These are phyloP conservation scores for Verticillium zaregamsianum DNA, from an alignment of 2,329 filamentous ascomycete genomes.

Conservation along the genomic window DNA sequence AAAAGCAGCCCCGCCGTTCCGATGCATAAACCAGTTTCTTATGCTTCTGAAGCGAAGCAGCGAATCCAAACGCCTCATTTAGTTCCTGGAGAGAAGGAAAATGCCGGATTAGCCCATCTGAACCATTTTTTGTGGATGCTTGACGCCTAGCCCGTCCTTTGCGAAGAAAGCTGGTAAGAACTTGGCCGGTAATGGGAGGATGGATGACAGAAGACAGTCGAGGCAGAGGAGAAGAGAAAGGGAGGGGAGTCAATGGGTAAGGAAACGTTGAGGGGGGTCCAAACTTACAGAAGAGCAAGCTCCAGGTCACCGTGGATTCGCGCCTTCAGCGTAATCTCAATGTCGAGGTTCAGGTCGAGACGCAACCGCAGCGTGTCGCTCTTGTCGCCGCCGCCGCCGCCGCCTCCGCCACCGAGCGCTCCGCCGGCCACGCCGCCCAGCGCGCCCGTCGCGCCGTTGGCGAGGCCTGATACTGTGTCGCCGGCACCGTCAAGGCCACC, in stretches of 20 bases:
- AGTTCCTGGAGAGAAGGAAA: conserved; percentile 15
- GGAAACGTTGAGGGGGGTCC: not conserved
- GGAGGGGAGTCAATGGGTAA: not conserved
- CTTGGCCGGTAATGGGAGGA: conserved; percentile 8
- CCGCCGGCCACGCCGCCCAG: conserved; percentile 35
- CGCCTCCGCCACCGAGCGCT: conserved; percentile 26
- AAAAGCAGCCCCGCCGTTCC: not conserved
- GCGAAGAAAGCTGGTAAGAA: conserved; percentile 10
- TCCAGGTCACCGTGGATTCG: conserved; percentile 82
- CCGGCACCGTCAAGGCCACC: conserved; percentile 28
- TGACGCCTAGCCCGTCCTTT: conserved; percentile 17
- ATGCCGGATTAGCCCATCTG: conserved; percentile 16
- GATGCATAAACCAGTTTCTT: not conserved
- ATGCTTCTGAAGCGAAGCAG: not conserved
- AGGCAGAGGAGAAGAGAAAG: conserved; percentile 5
- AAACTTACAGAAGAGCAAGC: conserved; percentile 59
- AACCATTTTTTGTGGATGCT: not conserved
- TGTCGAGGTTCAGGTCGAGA: conserved; percentile 75
- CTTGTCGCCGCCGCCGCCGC: conserved; percentile 34
- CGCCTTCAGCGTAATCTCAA: conserved; percentile 82
- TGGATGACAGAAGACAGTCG: conserved; percentile 4
- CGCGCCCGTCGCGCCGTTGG: conserved; percentile 34
- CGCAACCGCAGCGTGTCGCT: conserved; percentile 68
- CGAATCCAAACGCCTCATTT: conserved; percentile 4
- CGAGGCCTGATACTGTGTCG: conserved; percentile 29